A percentile compares a stretch with the other conserved stretches of the same genome.
phyloP scores from a whole-genome alignment of 495 filamentous ascomycete species.

The Lophiostoma macrostomum region DNA sequence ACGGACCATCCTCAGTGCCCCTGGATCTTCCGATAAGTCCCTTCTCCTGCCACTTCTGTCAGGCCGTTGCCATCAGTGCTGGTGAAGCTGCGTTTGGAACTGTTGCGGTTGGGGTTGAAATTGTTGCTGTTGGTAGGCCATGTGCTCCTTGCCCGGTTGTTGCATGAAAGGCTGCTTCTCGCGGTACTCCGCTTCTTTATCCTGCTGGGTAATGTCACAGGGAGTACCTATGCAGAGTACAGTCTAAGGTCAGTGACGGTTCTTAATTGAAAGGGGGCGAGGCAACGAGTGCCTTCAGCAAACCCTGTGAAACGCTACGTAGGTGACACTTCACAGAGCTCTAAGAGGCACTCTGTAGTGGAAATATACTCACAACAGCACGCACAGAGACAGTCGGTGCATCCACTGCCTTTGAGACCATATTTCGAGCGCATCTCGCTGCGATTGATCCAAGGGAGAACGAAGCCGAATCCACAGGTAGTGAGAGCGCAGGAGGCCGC shows the following conservation, averaged over 20 bases:
- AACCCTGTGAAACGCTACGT: too few relatives aligned
- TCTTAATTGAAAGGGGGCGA: too few relatives aligned
- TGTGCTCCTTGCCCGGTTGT: background rate
- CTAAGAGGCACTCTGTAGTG: too few relatives aligned
- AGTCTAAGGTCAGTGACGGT: too few relatives aligned
- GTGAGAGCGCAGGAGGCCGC: constrained; percentile 25
- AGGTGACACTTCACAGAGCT: too few relatives aligned
- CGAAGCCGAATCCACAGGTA: constrained; percentile 42
- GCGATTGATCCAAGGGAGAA: constrained; percentile 53
- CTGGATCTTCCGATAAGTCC: too few relatives aligned
- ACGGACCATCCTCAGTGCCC: background rate
- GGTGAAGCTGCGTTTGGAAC: too few relatives aligned
- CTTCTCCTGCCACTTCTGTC: background rate
- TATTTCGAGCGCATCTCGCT: constrained; percentile 52
- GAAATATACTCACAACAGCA: too few relatives aligned
- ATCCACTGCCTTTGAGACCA: constrained; percentile 52
- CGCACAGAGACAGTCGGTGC: constrained; percentile 49
- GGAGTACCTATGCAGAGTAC: too few relatives aligned
- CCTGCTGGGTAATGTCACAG: constrained; percentile 54
- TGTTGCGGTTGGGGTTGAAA: background rate
- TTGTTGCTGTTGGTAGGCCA: constrained; percentile 5
- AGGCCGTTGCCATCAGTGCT: background rate
- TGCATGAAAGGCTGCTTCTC: constrained; percentile 17
- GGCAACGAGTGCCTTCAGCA: too few relatives aligned
- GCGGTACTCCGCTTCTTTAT: constrained; percentile 47